Conservation (phyloP, 2,329 filamentous ascomycete genomes). For the Blastomyces parvus region DNA sequence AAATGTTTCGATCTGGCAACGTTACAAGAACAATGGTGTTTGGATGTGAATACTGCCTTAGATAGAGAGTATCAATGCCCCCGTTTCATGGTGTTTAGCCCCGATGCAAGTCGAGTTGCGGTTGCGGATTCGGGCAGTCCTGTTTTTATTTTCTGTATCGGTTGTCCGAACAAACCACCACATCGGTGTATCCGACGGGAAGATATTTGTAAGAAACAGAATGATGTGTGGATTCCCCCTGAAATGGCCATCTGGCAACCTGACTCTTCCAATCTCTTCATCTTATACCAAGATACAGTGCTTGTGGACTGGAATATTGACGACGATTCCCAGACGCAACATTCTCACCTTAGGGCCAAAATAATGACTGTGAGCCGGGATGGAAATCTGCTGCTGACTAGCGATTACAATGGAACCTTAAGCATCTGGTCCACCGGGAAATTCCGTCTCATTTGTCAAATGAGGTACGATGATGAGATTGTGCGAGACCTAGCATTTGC, state of each 20-base stretch:
- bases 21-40: constrained; percentile 7
- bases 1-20: constrained; percentile 9
- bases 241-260: constrained; percentile 11
- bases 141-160: constrained; percentile 15
- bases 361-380: constrained; percentile 19
- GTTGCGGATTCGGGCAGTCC: constrained; percentile 18
- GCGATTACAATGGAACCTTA: constrained; percentile 18
- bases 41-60: constrained; percentile 8
- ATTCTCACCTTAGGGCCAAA: constrained; percentile 16
- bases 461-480: constrained; percentile 16
- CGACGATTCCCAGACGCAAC: constrained; percentile 7
- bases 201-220: constrained; percentile 2
- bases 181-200: constrained; percentile 9
- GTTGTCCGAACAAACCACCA: background rate
- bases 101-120: constrained; percentile 14
- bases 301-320: constrained; percentile 11
- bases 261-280: constrained; percentile 5
- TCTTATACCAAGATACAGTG: constrained; percentile 12
- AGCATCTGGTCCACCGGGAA: constrained; percentile 21
- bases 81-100: constrained; percentile 15
- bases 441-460: constrained; percentile 19
- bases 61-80: constrained; percentile 11
- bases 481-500: constrained; percentile 21
- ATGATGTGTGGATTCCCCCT: constrained; percentile 5
- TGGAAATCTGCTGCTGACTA: constrained; percentile 21